phyloP scores from a whole-genome alignment of 1,284 basidiomycete genomes.

The Tilletia horrida region DNA sequence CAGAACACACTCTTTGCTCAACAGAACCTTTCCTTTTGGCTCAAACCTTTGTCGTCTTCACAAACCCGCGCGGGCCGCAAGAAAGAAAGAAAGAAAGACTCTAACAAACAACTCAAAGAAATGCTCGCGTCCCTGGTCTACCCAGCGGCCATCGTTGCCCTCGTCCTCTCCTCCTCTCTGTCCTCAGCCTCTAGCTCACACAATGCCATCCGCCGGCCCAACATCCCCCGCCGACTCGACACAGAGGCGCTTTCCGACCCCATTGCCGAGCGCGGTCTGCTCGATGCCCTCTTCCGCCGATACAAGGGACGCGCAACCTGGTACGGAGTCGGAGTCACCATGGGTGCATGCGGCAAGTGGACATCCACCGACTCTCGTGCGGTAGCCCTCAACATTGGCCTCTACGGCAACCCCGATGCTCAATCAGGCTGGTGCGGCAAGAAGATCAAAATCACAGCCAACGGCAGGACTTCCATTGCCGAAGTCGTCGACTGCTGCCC shows the following conservation, averaged over 20 bases:
- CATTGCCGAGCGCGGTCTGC: conserved; percentile 8
- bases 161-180: not conserved
- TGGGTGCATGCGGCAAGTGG: conserved; percentile 9
- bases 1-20: not conserved
- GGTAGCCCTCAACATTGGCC: not conserved
- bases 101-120: not conserved
- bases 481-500: conserved; percentile 19
- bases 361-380: conserved; percentile 2
- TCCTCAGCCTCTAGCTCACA: not conserved
- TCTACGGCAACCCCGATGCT: conserved; percentile 19
- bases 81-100: not conserved
- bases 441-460: not conserved
- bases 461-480: conserved; percentile 6
- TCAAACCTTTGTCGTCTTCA: not conserved
- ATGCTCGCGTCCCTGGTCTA: not conserved
- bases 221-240: conserved; percentile 8
- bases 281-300: conserved; percentile 4
- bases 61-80: not conserved
- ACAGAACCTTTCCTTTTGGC: not conserved
- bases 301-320: not conserved
- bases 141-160: conserved; percentile 1
- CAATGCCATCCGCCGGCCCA: conserved; percentile 3
- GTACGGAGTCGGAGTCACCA: conserved; percentile 13
- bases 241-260: conserved; percentile 1
- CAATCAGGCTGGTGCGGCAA: conserved; percentile 27